These are phyloP conservation scores for Centrapalus pauciflorus DNA, from an alignment of 129 eudicot genomes.

Conservation along the genomic window DNA sequence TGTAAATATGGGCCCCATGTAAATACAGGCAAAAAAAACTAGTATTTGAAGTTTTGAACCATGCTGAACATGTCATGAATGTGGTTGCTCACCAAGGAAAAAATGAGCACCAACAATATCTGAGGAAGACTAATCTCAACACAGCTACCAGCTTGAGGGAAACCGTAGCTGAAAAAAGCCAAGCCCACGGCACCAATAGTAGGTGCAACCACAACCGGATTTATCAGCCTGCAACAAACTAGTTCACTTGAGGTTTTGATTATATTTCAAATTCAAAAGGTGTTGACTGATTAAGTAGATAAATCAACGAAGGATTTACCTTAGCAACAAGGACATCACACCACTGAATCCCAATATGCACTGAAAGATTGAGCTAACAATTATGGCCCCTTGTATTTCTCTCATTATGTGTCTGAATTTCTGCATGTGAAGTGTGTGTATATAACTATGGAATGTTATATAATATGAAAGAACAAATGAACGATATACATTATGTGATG, in stretches of 20 bases:
- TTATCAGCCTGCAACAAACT: constrained; percentile 59
- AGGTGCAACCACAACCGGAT: constrained; percentile 95
- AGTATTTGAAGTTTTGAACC: no score
- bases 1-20: neutral
- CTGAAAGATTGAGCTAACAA: constrained; percentile 82
- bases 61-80: neutral
- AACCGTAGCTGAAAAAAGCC: constrained; percentile 89
- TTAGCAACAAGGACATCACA: constrained; percentile 66
- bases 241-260: neutral
- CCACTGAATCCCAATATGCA: constrained; percentile 88
- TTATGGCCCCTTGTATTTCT: constrained; percentile 92
- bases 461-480: neutral
- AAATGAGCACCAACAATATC: constrained; percentile 70
- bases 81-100: constrained; percentile 68
- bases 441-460: constrained; percentile 9
- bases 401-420: constrained; percentile 92
- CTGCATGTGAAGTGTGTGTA: constrained; percentile 34
- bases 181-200: constrained; percentile 84
- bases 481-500: neutral
- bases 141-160: constrained; percentile 97
- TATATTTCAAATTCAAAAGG: neutral
- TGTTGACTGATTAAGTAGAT: neutral
- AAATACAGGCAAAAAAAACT: neutral
- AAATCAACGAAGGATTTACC: constrained; percentile 39
- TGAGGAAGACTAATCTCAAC: constrained; percentile 90